Conservation (phyloP, 768 basidiomycete species). For the Naganishia randhawae region DNA sequence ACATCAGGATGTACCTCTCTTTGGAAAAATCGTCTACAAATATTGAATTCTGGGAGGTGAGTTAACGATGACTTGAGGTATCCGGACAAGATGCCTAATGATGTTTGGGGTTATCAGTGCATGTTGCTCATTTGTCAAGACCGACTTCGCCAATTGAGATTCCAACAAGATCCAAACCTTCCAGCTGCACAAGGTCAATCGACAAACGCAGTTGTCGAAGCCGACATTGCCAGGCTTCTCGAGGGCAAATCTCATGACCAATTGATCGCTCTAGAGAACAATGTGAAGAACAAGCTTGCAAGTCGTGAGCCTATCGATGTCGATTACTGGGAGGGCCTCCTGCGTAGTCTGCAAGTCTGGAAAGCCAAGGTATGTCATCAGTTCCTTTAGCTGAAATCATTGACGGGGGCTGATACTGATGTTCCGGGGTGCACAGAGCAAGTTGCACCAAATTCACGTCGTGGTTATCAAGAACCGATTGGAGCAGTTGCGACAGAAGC, state of each 20-base stretch:
- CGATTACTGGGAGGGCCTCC: slow-evolving; percentile 92
- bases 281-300: slow-evolving; percentile 78
- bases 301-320: slow-evolving; percentile 93
- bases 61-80: slow-evolving; percentile 40
- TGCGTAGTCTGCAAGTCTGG: slow-evolving; percentile 90
- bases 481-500: slow-evolving; percentile 90
- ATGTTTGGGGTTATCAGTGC: slow-evolving; percentile 57
- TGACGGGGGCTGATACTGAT: background rate
- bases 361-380: slow-evolving; percentile 74
- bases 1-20: slow-evolving; percentile 85
- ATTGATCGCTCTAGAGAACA: slow-evolving; percentile 72
- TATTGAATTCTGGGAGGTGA: slow-evolving; percentile 95
- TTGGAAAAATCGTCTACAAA: slow-evolving; percentile 79
- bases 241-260: slow-evolving; percentile 82
- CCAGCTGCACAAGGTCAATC: slow-evolving; percentile 42
- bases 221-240: slow-evolving; percentile 74
- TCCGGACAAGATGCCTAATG: slow-evolving; percentile 14
- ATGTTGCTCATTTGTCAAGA: slow-evolving; percentile 98
- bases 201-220: slow-evolving; percentile 63
- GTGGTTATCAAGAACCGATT: slow-evolving; percentile 93
- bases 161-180: slow-evolving; percentile 54
- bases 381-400: background rate
- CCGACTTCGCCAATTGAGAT: slow-evolving; percentile 69
- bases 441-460: slow-evolving; percentile 86
- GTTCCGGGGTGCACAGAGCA: slow-evolving; percentile 61